Evolutionary conservation across 805 yeast species (phyloP), one percentile per base, ranked within the genome.

Genomic region (Metschnikowia cerradonensis): DNA sequence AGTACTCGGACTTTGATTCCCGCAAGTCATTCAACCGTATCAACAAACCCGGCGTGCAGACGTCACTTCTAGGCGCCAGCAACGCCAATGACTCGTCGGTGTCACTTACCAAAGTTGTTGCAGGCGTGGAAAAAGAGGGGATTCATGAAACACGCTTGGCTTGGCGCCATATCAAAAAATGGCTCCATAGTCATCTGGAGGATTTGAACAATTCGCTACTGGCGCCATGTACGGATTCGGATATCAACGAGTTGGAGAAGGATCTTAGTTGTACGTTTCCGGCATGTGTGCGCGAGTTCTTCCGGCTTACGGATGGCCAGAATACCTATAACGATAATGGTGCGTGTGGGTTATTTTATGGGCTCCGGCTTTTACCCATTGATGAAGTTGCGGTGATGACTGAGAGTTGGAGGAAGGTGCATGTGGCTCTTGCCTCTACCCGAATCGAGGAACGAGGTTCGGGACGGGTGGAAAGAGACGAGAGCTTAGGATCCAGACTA

Each of bases 241-340:
- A 94, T 65, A 75, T 92, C 50, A 76, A 77, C 55, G 92, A 86
- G 59, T 85, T 94, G 31, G 97, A 94, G 70, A 79, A 80, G 59
- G 97, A 92, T 66, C 73, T 90, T 62, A 83, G 80, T 41, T 72
- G 89, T 47, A 73, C 76, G 43, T 76, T 94, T 41, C 99, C 99
- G 1, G 72, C 82, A 2, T 88, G 92, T 50, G 89, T 94, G 6
- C 76, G 87, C 48, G 96, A 90, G 40, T 87, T 92, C 41, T 80
- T 80, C 62, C 79, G 83, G 60, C 70, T 86, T 38, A 96, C 94
- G 58, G 98, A 94, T 63, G 99, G 99, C 47, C 99, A 94, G 71
- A 61, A 69, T 10, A 56, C 59, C 30, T 76, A 86, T 53, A 95
- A 90, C 40, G 80, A 83, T 50, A 83, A 88, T 53, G 90, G 83